A percentile compares a stretch with the other conserved stretches of the same genome.
These are phyloP conservation scores for Aureobasidium subglaciale DNA, from an alignment of 2,329 filamentous ascomycete species.

Conservation along the genomic window DNA sequence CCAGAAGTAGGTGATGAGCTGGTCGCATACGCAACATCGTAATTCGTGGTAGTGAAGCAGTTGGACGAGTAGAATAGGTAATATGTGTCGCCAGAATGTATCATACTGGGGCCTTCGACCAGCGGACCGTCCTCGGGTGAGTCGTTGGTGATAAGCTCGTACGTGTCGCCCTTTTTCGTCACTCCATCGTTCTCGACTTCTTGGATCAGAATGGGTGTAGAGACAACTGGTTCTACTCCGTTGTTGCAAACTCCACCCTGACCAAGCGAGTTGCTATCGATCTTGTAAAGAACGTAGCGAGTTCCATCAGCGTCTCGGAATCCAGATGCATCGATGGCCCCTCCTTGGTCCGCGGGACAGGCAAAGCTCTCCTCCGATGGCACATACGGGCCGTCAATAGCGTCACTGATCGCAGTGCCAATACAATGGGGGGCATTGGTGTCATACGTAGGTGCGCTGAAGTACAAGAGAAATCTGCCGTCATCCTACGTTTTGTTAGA, in stretches of 20 bases:
- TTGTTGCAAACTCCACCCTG: conserved; percentile 24
- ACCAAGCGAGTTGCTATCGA: conserved; percentile 25
- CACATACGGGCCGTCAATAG: conserved; percentile 23
- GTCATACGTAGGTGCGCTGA: conserved; percentile 21
- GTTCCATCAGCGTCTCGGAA: conserved; percentile 22
- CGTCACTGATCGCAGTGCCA: conserved; percentile 21
- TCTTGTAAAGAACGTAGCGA: conserved; percentile 25
- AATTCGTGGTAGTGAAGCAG: conserved; percentile 24
- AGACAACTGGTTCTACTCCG: conserved; percentile 12
- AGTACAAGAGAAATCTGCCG: conserved; percentile 26
- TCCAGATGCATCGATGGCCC: conserved; percentile 24
- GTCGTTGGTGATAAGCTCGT: conserved; percentile 21
- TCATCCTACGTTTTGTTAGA: conserved; percentile 16
- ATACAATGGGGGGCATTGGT: conserved; percentile 23
- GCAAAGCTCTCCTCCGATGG: conserved; percentile 21
- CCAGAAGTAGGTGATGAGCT: conserved; percentile 13
- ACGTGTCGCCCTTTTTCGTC: conserved; percentile 20
- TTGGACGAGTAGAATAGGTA: conserved; percentile 27
- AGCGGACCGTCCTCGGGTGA: conserved; percentile 23
- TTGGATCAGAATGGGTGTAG: conserved; percentile 25
- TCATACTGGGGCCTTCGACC: conserved; percentile 24
- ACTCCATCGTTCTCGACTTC: conserved; percentile 22
- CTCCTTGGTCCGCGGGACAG: conserved; percentile 24
- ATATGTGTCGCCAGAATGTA: conserved; percentile 21
- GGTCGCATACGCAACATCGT: conserved; percentile 24